Base-by-base conservation (phyloP, 306 rosid genomes). In the Cucumis hystrix region DNA sequence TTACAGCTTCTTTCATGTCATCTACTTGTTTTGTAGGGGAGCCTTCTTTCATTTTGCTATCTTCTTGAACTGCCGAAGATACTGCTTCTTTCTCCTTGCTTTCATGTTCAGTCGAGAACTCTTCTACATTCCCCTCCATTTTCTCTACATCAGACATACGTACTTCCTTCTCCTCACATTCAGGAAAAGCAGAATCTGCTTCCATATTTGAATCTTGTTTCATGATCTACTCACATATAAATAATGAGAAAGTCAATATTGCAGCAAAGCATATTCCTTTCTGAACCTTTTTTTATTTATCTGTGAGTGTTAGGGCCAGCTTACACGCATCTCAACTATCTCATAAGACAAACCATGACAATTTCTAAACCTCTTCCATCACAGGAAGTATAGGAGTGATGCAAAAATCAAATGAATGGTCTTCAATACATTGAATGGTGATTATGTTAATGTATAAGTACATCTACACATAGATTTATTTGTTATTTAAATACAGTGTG, bases 11-110 rank as follows among this genome's bases (percentile, higher is more conserved):
- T 40, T 55, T 37, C 71, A 72, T 77, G 62, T 52, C 58, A 57
- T 78, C 90, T 77, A 77, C 86, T 71, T 82, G 86, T 76, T 82
- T 87, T 85, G 86, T 81, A 25, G 68, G 74, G 9, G 14, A 41
- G 57, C 17, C 74, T 30, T 30, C 73, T 77, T 63, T 51, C 54
- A 43, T 55, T 37, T 11, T 66, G 63, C 25, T 61, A 23, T 10
- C 63, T 65, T 78, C 80, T 65, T 64, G 80, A 17, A 64, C 52
- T 7, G 65, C 65, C 55, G 40, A 47, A 78, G 80, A 35, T 4
- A 11, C 64, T n/a, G 64, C 76, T 66, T 51, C 65, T 66, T 62
- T 64, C 30, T 18, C 4, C 30, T 77, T 62, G 17, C 35, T 73
- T 63, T 62, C 73, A 7, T 61, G 43, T 77, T 77, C 62, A 6